phyloP scores from a whole-genome alignment of 1,284 basidiomycete species.

The Puccinia triticina region DNA sequence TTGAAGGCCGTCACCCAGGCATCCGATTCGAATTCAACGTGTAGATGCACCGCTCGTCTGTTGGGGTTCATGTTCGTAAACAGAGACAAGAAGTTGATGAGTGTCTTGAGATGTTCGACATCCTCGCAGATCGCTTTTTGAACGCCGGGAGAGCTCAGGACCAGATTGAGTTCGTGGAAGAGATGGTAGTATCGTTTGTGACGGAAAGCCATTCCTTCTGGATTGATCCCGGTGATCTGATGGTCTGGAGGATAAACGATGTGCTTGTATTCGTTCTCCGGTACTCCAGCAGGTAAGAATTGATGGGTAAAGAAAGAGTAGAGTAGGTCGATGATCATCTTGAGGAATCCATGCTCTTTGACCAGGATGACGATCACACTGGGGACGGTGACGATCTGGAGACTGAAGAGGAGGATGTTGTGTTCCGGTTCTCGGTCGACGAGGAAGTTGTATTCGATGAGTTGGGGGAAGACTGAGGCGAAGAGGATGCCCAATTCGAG shows the following conservation, averaged over 20 bases:
- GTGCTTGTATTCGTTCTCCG: slow-evolving; percentile 67
- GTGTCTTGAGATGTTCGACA: slow-evolving; percentile 67
- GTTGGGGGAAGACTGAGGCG: slow-evolving; percentile 78
- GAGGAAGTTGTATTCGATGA: slow-evolving; percentile 86
- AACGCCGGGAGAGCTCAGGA: slow-evolving; percentile 55
- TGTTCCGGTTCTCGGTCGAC: slow-evolving; percentile 89
- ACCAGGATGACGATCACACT: slow-evolving; percentile 78
- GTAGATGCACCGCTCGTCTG: slow-evolving; percentile 75
- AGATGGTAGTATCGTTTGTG: slow-evolving; percentile 75
- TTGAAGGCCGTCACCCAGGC: slow-evolving; percentile 93
- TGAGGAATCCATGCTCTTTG: slow-evolving; percentile 73
- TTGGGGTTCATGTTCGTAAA: slow-evolving; percentile 91
- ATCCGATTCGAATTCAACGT: slow-evolving; percentile 92
- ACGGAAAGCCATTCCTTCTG: slow-evolving; percentile 81
- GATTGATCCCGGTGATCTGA: slow-evolving; percentile 66
- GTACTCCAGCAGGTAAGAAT: slow-evolving; percentile 61
- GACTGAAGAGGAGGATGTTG: slow-evolving; percentile 79
- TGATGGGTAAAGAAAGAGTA: slow-evolving; percentile 86
- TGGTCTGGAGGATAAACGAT: slow-evolving; percentile 62
- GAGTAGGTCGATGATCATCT: slow-evolving; percentile 77
- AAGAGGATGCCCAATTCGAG: slow-evolving; percentile 78
- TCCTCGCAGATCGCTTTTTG: slow-evolving; percentile 61
- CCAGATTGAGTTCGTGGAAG: slow-evolving; percentile 57
- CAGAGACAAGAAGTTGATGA: slow-evolving; percentile 72
- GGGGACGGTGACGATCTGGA: slow-evolving; percentile 86